Evolutionary conservation across 2,329 filamentous ascomycete species (phyloP).

Genomic region (Cladophialophora bantiana): DNA sequence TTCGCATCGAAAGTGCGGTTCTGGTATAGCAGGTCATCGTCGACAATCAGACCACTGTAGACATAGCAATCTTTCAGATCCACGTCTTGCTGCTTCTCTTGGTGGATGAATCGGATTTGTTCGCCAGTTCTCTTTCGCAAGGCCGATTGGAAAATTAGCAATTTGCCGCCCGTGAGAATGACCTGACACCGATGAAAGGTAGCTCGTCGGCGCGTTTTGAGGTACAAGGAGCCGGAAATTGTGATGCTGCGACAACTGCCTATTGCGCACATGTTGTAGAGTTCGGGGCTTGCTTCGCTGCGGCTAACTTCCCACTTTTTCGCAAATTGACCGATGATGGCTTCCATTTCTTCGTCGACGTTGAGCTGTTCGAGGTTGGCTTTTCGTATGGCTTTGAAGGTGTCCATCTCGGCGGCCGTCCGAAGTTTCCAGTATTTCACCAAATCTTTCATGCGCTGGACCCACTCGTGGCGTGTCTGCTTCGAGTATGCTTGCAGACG

Average conservation of each 20-base stretch:
- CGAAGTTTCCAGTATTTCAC: constrained; percentile 69
- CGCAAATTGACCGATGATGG: constrained; percentile 69
- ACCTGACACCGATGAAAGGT: constrained; percentile 68
- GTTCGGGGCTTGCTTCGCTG: constrained; percentile 66
- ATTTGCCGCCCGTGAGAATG: constrained; percentile 65
- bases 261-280: constrained; percentile 74
- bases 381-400: constrained; percentile 63
- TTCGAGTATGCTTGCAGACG: constrained; percentile 67
- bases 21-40: constrained; percentile 62
- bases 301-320: constrained; percentile 72
- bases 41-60: constrained; percentile 69
- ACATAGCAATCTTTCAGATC: constrained; percentile 70
- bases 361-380: constrained; percentile 66
- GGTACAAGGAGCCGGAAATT: constrained; percentile 68
- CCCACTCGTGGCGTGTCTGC: constrained; percentile 67
- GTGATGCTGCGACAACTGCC: constrained; percentile 67
- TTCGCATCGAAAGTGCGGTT: constrained; percentile 43
- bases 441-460: constrained; percentile 62
- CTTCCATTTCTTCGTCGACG: constrained; percentile 71
- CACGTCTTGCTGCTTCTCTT: constrained; percentile 65
- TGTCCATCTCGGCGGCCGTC: constrained; percentile 61
- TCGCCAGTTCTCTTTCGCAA: constrained; percentile 63
- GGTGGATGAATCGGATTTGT: constrained; percentile 66
- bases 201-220: constrained; percentile 67
- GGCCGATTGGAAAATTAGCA: constrained; percentile 68